A percentile compares a stretch with the other conserved stretches of the same genome.
phyloP scores from a whole-genome alignment of 768 basidiomycete species.

The Favolaschia claudopus region DNA sequence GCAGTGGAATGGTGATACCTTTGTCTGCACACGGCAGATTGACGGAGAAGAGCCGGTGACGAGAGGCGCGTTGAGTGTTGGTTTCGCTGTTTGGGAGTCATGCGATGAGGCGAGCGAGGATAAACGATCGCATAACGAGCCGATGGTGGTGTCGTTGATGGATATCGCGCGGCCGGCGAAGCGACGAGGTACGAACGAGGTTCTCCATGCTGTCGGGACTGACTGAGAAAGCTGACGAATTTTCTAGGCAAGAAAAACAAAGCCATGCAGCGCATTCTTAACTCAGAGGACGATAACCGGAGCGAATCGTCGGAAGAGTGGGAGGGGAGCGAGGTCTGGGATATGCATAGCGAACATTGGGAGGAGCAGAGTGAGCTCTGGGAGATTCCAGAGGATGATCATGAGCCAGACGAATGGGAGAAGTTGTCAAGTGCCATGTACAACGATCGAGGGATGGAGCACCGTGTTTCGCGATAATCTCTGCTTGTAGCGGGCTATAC shows the following conservation, averaged over 20 bases:
- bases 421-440: constrained; percentile 29
- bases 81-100: constrained; percentile 21
- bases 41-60: constrained; percentile 30
- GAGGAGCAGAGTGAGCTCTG: constrained; percentile 18
- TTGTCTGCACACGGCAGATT: constrained; percentile 29
- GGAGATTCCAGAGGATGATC: constrained; percentile 9
- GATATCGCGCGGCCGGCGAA: constrained; percentile 44
- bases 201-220: neutral
- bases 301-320: constrained; percentile 25
- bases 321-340: constrained; percentile 20
- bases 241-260: constrained; percentile 36
- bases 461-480: too few species aligned
- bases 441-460: too few species aligned
- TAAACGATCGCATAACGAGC: constrained; percentile 3
- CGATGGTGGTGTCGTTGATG: constrained; percentile 32
- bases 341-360: constrained; percentile 13
- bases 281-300: constrained; percentile 29
- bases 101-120: neutral
- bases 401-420: constrained; percentile 34
- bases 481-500: too few species aligned
- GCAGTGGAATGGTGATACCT: constrained; percentile 33
- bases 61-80: constrained; percentile 3
- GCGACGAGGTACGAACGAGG: constrained; percentile 35
- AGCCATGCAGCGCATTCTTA: constrained; percentile 25
- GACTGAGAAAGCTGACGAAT: constrained; percentile 22